phyloP scores from a whole-genome alignment of 2,329 filamentous ascomycete species.

The Botrytis elliptica region DNA sequence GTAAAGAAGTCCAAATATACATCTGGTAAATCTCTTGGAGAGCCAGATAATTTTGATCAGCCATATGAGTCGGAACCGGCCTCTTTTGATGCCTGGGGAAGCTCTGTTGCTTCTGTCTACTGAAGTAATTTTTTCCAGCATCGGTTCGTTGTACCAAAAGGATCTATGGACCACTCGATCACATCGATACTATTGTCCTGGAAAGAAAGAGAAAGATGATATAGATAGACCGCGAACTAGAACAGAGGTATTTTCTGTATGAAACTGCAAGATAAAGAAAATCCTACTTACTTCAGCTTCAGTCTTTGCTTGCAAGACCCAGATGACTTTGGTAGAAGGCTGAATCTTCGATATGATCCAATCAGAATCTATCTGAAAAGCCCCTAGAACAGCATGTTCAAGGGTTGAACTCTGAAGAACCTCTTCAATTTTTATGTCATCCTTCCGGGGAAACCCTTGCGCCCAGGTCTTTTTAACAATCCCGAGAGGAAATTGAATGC shows the following conservation, averaged over 20 bases:
- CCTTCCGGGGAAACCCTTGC: conserved; percentile 57
- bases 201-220: background rate
- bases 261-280: background rate
- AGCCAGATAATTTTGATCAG: background rate
- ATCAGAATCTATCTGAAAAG: conserved; percentile 80
- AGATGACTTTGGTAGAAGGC: conserved; percentile 58
- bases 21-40: background rate
- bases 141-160: background rate
- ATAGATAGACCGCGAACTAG: background rate
- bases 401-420: conserved; percentile 72
- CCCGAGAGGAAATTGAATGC: conserved; percentile 48
- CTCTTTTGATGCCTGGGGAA: background rate
- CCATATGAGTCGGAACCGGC: background rate
- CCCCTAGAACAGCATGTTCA: conserved; percentile 76
- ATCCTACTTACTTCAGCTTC: conserved; percentile 50
- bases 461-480: conserved; percentile 81
- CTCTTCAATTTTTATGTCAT: conserved; percentile 87
- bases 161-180: background rate
- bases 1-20: background rate
- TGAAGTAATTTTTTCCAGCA: background rate
- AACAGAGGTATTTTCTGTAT: background rate
- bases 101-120: background rate
- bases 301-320: conserved; percentile 55
- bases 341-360: conserved; percentile 57
- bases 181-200: background rate